These are phyloP conservation scores for Scopulariopsis brevicaulis DNA, from an alignment of 2,329 filamentous ascomycete species.

Conservation along the genomic window DNA sequence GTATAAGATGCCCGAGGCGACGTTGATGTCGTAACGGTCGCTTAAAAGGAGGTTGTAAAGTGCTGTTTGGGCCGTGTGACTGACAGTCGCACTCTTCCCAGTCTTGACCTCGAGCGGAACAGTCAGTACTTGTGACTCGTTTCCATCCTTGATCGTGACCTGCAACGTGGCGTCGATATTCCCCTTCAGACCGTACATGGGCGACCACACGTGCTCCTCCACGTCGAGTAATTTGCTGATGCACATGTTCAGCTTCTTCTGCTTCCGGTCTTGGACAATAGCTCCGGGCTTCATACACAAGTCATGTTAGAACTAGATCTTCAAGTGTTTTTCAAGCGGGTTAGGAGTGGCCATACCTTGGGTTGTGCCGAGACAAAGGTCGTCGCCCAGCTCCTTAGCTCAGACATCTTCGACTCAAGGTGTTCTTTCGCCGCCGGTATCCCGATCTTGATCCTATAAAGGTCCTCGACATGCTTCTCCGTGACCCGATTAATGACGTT, in stretches of 20 bases:
- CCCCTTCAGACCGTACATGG: slow-evolving; percentile 92
- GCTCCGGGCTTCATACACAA: slow-evolving; percentile 43
- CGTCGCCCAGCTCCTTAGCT: slow-evolving; percentile 73
- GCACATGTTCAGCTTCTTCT: slow-evolving; percentile 66
- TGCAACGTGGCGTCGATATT: slow-evolving; percentile 97
- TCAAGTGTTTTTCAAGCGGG: not conserved
- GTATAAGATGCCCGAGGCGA: slow-evolving; percentile 83
- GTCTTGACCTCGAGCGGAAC: slow-evolving; percentile 96
- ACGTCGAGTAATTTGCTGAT: slow-evolving; percentile 92
- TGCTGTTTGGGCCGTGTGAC: slow-evolving; percentile 86
- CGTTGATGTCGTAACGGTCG: slow-evolving; percentile 88
- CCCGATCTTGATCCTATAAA: slow-evolving; percentile 77
- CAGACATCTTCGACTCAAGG: slow-evolving; percentile 70
- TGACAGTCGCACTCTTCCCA: slow-evolving; percentile 69
- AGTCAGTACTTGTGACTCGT: slow-evolving; percentile 57
- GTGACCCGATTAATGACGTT: slow-evolving; percentile 57
- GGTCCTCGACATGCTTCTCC: slow-evolving; percentile 72
- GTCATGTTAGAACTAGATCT: not conserved
- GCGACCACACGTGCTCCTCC: slow-evolving; percentile 97
- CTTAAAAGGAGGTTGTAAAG: slow-evolving; percentile 88
- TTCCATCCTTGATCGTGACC: slow-evolving; percentile 63
- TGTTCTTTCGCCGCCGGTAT: slow-evolving; percentile 65
- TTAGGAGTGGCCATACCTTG: slow-evolving; percentile 34
- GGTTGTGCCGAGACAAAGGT: slow-evolving; percentile 66
- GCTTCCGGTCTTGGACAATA: slow-evolving; percentile 67